Evolutionary conservation across 2,329 filamentous ascomycete genomes (phyloP).

Genomic region (Leptosphaerulina australis): DNA sequence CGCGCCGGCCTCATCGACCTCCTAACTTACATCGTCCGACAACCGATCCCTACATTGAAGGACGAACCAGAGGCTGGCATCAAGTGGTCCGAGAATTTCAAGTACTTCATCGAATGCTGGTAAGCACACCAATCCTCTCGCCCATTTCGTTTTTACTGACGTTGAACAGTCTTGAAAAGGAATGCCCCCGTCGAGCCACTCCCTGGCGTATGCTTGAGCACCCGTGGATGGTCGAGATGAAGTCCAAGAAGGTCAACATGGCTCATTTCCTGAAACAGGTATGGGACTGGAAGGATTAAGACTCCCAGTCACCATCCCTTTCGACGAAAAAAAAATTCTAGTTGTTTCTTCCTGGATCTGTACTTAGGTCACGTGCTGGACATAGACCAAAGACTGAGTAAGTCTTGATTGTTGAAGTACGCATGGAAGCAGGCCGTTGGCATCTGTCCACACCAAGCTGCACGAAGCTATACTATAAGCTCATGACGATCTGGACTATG

Average conservation of each 20-base stretch:
- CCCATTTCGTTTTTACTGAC: slow-evolving; percentile 30
- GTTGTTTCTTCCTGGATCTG: slow-evolving; percentile 30
- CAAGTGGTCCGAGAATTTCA: slow-evolving; percentile 96
- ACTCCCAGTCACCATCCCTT: neutral
- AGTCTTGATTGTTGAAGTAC: neutral
- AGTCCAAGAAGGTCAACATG: slow-evolving; percentile 96
- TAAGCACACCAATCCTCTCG: slow-evolving; percentile 58
- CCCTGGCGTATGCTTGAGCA: slow-evolving; percentile 99
- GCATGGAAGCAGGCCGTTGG: neutral
- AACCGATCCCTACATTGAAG: slow-evolving; percentile 92
- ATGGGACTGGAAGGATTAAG: slow-evolving; percentile 88
- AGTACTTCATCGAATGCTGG: slow-evolving; percentile 99
- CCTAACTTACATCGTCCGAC: slow-evolving; percentile 94
- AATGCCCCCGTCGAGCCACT: slow-evolving; percentile 81
- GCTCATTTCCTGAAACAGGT: slow-evolving; percentile 89
- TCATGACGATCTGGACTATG: slow-evolving; percentile 4
- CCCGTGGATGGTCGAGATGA: slow-evolving; percentile 98
- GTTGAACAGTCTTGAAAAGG: slow-evolving; percentile 81
- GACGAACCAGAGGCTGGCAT: slow-evolving; percentile 90
- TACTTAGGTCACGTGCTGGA: slow-evolving; percentile 44
- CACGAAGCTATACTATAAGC: neutral
- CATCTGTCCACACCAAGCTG: neutral
- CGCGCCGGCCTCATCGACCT: slow-evolving; percentile 92
- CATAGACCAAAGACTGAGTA: slow-evolving; percentile 39
- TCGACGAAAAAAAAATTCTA: slow-evolving; percentile 20